phyloP scores from a whole-genome alignment of 2,329 filamentous ascomycete genomes.

The Stemphylium beticola region DNA sequence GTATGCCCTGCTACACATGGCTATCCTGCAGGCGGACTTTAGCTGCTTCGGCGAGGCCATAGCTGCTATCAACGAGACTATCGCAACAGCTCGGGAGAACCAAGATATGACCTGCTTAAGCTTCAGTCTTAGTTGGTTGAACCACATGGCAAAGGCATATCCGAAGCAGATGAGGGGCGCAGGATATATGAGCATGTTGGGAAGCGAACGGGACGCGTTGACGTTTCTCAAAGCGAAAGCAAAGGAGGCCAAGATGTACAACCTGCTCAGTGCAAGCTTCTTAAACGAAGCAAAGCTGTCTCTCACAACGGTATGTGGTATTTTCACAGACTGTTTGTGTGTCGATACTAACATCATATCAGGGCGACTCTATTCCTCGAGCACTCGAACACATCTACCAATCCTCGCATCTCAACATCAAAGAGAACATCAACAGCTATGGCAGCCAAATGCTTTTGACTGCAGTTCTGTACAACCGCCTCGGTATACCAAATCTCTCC shows the following conservation, averaged over 20 bases:
- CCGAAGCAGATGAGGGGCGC: constrained; percentile 74
- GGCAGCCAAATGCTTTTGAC: constrained; percentile 76
- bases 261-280: constrained; percentile 80
- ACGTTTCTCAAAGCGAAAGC: constrained; percentile 85
- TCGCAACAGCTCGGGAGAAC: constrained; percentile 92
- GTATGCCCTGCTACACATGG: constrained; percentile 91
- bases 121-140: constrained; percentile 94
- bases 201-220: constrained; percentile 79
- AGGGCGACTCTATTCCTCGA: constrained; percentile 64
- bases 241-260: constrained; percentile 85
- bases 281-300: constrained; percentile 84
- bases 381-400: constrained; percentile 82
- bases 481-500: constrained; percentile 68
- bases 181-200: constrained; percentile 75
- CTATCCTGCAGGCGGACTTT: constrained; percentile 93
- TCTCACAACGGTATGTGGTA: constrained; percentile 70
- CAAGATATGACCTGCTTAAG: constrained; percentile 92
- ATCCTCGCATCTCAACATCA: constrained; percentile 81
- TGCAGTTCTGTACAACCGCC: constrained; percentile 75
- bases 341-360: constrained; percentile 1
- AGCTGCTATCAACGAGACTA: constrained; percentile 92
- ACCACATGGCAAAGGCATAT: constrained; percentile 88
- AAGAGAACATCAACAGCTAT: constrained; percentile 75
- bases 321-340: not conserved
- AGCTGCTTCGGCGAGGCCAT: constrained; percentile 88